These are phyloP conservation scores for Ophiostoma triangulosporum DNA, from an alignment of 2,329 filamentous ascomycete species.

Conservation along the genomic window DNA sequence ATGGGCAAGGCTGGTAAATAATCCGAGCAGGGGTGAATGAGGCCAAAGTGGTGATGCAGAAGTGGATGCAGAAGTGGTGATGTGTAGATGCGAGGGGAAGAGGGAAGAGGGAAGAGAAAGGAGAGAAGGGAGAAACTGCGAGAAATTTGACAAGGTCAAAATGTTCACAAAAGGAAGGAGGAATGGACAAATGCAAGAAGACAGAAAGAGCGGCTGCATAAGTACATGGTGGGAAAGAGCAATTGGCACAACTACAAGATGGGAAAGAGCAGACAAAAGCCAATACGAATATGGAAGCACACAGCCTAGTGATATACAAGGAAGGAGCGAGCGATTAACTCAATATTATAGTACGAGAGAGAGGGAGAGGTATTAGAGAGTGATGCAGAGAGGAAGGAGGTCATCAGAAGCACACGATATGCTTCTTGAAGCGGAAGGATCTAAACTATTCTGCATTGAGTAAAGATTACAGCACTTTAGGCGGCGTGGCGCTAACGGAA, in stretches of 20 bases:
- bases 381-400: too few relatives aligned
- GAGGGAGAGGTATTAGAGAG: too few relatives aligned
- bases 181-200: background rate
- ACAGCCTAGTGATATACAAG: background rate
- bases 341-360: too few relatives aligned
- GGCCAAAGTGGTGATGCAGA: background rate
- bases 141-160: too few relatives aligned
- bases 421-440: background rate
- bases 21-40: background rate
- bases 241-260: background rate
- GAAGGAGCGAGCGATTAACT: background rate
- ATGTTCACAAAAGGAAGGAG: too few relatives aligned
- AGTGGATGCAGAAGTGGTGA: background rate
- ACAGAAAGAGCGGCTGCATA: background rate
- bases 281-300: slow-evolving; percentile 2
- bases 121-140: background rate
- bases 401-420: background rate
- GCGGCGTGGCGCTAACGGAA: too few relatives aligned
- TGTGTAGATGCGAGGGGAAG: background rate
- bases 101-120: background rate
- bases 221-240: too few relatives aligned
- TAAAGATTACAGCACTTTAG: too few relatives aligned
- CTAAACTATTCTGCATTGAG: too few relatives aligned
- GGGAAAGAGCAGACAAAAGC: background rate
- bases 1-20: too few relatives aligned